Evolutionary conservation across 139 green algal species (phyloP).

Genomic region (Parachlorella kessleri): DNA sequence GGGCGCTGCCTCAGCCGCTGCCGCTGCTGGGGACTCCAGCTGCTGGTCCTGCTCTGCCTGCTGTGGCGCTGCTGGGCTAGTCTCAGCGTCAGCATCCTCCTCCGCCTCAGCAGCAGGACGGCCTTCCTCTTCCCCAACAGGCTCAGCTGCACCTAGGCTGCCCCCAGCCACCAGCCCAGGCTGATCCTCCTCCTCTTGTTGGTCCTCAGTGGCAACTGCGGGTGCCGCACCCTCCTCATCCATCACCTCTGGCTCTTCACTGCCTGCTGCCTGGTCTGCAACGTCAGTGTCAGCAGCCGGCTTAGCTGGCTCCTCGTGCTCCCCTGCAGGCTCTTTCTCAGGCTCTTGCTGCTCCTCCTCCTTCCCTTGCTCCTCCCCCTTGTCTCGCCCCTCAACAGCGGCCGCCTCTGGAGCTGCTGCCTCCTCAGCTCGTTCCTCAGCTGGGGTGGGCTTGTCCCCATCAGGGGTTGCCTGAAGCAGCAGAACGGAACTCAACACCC

Average conservation of each 20-base stretch:
- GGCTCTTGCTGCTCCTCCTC: not conserved
- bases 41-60: not conserved
- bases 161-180: no score
- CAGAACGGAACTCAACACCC: no score
- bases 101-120: no score
- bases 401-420: not conserved
- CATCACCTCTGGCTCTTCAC: slow-evolving; percentile 48
- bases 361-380: not conserved
- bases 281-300: not conserved
- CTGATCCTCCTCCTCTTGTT: no score
- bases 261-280: not conserved
- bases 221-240: no score
- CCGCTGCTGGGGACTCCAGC: not conserved
- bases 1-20: not conserved
- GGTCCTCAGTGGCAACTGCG: no score
- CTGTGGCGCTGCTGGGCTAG: slow-evolving; percentile 33
- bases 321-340: not conserved
- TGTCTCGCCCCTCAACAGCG: not conserved
- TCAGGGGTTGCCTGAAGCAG: no score
- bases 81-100: no score
- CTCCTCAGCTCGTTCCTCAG: not conserved
- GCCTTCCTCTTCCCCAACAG: no score
- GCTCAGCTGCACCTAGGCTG: no score
- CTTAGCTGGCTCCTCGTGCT: not conserved
- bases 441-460: no score